phyloP scores from a whole-genome alignment of 345 rosid genomes.

The Sonneratia caseolaris region DNA sequence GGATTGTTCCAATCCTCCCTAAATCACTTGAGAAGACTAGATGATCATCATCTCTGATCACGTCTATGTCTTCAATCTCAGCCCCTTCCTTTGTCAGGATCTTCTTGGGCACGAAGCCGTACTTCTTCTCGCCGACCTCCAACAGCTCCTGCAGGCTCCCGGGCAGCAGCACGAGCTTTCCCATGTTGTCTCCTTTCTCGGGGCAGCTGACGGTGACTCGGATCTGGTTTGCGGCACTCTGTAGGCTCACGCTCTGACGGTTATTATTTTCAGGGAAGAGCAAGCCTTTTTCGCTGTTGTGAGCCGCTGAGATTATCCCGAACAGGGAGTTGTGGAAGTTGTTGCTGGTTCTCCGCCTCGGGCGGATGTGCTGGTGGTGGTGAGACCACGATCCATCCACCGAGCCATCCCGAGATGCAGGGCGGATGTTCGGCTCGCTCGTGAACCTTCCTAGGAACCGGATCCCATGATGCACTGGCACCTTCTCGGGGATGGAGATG shows the following conservation, averaged over 20 bases:
- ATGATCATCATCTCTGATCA: slow-evolving; percentile 33
- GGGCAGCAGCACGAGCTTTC: slow-evolving; percentile 27
- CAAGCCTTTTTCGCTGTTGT: slow-evolving; percentile 26
- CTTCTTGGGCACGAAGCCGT: slow-evolving; percentile 18
- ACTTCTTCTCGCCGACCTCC: slow-evolving; percentile 20
- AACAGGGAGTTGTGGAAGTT: slow-evolving; percentile 65
- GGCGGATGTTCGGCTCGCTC: slow-evolving; percentile 63
- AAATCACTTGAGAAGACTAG: slow-evolving; percentile 7
- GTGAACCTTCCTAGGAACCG: slow-evolving; percentile 53
- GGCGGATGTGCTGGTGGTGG: slow-evolving; percentile 18
- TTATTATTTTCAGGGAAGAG: slow-evolving; percentile 17
- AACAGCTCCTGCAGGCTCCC: slow-evolving; percentile 22
- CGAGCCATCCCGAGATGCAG: slow-evolving; percentile 19
- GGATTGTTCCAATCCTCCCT: neutral
- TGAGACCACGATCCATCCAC: slow-evolving; percentile 37
- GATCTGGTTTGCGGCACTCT: neutral
- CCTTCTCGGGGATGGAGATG: slow-evolving; percentile 37
- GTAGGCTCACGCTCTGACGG: slow-evolving; percentile 3
- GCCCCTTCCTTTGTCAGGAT: slow-evolving; percentile 19
- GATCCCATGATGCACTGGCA: slow-evolving; percentile 20
- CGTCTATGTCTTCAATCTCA: slow-evolving; percentile 27
- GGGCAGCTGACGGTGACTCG: slow-evolving; percentile 32
- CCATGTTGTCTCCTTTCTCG: slow-evolving; percentile 14
- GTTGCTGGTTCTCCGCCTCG: slow-evolving; percentile 37
- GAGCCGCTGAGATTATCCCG: slow-evolving; percentile 61